Evolutionary conservation across 371 early-diverging fungal species (phyloP).

Genomic region (Mortierella sp.): DNA sequence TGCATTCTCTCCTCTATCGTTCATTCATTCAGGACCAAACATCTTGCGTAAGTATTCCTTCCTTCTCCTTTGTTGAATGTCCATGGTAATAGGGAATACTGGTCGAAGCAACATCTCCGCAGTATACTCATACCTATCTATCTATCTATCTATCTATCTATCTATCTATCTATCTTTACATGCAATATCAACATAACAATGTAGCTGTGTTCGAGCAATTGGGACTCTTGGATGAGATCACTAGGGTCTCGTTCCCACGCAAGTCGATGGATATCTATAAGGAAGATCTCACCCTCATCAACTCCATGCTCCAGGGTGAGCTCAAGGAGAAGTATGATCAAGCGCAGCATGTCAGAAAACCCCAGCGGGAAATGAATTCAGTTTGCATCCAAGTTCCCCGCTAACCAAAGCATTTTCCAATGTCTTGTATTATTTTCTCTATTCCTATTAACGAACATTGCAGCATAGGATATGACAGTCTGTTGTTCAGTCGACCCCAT

Average conservation of each 20-base stretch:
- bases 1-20: background rate
- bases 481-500: slow-evolving; percentile 29
- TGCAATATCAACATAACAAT: background rate
- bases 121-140: background rate
- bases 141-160: too few species aligned
- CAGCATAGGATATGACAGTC: slow-evolving; percentile 32
- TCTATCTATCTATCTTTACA: background rate
- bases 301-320: slow-evolving; percentile 11
- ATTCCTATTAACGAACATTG: background rate
- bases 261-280: slow-evolving; percentile 22
- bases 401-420: background rate
- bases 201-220: slow-evolving; percentile 40
- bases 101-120: background rate
- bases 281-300: slow-evolving; percentile 24
- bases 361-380: background rate
- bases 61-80: background rate
- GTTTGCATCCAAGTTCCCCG: background rate
- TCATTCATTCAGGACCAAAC: background rate
- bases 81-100: background rate
- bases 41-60: slow-evolving; percentile 2
- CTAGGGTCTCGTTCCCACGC: slow-evolving; percentile 17
- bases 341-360: background rate
- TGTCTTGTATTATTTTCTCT: too few species aligned
- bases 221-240: slow-evolving; percentile 32
- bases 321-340: background rate